Base-by-base conservation (phyloP, 116 monocot genomes). In the Phalaenopsis hybrid region DNA sequence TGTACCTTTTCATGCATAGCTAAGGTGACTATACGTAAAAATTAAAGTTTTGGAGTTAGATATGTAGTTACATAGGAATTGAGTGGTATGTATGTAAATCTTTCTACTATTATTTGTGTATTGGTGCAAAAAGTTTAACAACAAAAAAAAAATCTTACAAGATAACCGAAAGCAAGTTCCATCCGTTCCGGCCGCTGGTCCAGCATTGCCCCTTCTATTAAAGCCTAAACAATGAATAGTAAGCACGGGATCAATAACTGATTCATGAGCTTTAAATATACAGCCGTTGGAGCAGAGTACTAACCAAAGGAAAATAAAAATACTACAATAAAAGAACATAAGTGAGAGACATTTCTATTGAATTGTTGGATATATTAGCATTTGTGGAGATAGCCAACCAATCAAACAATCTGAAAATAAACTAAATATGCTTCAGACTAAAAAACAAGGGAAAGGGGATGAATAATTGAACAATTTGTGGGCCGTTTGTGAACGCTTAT, bases 201-300 rank as follows among this genome's bases (percentile, higher is more conserved):
- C 41, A 41, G 41, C 90, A 97, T 97, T 49, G 94, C 92, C 86
- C 94, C 97, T 61, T 92, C 90, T 81, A 90, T 82, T 76, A 94
- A 73, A 13, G 91, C 82, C 97, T 97, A 76, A 37, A 87, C 18
- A 77, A 77, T 5, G 13, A 51, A 50, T 25, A 51, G 72, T 5
- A 72, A 41, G 3, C 7, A 34, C 1, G 70, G 2, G 4, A 72
- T 72, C 0, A 72, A 72, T 43, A 72, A 37, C 6, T 12, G 41
- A 72, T 16, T 34, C 15, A 72, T 33, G 72, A 72, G 37, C 33
- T 72, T 41, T 5, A 72, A 41, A 72, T 15, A 34, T 37, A 70
- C 8, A 67, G 7, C 23, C 7, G 11, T 28, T 7, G 25, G 7
- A 67, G 25, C 8, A 67, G 28, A 28, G 25, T 67, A 23, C 67